Evolutionary conservation across 805 yeast genomes (phyloP), one percentile per base, ranked within the genome.

Genomic region (Teunomyces funiuensis): DNA sequence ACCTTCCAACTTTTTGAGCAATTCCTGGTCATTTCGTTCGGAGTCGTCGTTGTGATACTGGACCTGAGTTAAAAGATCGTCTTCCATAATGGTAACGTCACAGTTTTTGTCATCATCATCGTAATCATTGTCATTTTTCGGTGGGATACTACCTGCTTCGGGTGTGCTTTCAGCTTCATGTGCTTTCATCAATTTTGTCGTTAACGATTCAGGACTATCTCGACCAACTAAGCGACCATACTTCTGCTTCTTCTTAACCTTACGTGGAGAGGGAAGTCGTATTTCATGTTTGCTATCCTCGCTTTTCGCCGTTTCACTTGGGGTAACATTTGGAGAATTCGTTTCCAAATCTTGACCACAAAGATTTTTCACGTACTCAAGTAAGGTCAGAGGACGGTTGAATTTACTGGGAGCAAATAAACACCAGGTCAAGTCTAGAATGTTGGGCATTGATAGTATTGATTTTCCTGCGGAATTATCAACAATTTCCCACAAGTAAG

Each of bases 221-320:
- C 42, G 55, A 4, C 79, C 80, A 4, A 66, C 60, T n/a, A 77
- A 45, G 25, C 78, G 62, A 2, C 82, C 79, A 57, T 74, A 74
- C 40, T 61, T 69, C 36, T 54, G 63, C 31, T 65, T 69, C 36
- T 71, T 58, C n/a, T 40, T 36, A 37, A 69, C 63, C 43, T 75
- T 73, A 16, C 74, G 64, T 4, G 84, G 84, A 3, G 84, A 79
- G 4, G 83, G 82, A 11, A 79, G 54, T n/a, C 27, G 31, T 5
- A 30, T 20, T 13, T 36, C 30, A 10, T 19, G 10, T 14, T 36
- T n/a, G 6, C 22, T 16, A 9, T 31, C 34, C n/a, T 11, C 28
- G 34, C 14, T 20, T 8, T 37, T 23, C 5, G 14, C n/a, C n/a
- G 29, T 6, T 14, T 26, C 17, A 22, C 6, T n/a, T 11, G 17